phyloP scores from a whole-genome alignment of 495 filamentous ascomycete species.

The Chaetomium tenue region DNA sequence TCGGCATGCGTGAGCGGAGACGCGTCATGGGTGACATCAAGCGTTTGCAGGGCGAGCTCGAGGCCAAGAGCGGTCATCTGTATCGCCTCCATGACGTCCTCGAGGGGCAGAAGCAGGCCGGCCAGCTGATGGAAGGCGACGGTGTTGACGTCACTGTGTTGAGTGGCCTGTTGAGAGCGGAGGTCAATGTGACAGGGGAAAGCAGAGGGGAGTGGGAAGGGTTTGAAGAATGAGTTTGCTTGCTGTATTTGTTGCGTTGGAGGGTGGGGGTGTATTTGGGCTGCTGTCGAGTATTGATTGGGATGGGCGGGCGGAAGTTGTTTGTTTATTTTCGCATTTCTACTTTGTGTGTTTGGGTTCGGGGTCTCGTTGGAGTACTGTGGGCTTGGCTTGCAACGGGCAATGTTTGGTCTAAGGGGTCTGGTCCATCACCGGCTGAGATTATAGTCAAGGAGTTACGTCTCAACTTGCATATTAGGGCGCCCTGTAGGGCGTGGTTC shows the following conservation, averaged over 20 bases:
- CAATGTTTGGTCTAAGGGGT: not conserved
- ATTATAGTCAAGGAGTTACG: not conserved
- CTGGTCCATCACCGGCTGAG: not conserved
- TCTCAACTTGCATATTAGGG: not conserved
- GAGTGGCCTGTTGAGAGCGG: constrained; percentile 28
- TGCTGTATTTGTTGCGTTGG: not conserved
- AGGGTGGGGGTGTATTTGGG: not conserved
- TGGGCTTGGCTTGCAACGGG: not conserved
- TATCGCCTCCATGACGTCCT: constrained; percentile 88
- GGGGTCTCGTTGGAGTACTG: not conserved
- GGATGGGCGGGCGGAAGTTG: not conserved
- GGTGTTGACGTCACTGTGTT: constrained; percentile 66
- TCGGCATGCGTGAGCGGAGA: constrained; percentile 65
- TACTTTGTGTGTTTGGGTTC: not conserved
- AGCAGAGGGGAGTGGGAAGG: constrained; percentile 43
- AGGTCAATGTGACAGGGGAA: constrained; percentile 17
- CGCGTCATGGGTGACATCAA: constrained; percentile 63
- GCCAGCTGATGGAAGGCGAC: constrained; percentile 62
- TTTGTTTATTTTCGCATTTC: not conserved
- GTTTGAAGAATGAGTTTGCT: constrained; percentile 32
- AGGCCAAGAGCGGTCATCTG: constrained; percentile 80
- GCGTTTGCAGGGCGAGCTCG: constrained; percentile 61
- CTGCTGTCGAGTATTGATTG: not conserved
- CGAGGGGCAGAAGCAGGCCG: constrained; percentile 70
- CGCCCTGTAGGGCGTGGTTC: not conserved